A percentile compares a stretch with the other conserved stretches of the same genome.
phyloP scores from a whole-genome alignment of 768 basidiomycete genomes.

The Hericium rajendrae region DNA sequence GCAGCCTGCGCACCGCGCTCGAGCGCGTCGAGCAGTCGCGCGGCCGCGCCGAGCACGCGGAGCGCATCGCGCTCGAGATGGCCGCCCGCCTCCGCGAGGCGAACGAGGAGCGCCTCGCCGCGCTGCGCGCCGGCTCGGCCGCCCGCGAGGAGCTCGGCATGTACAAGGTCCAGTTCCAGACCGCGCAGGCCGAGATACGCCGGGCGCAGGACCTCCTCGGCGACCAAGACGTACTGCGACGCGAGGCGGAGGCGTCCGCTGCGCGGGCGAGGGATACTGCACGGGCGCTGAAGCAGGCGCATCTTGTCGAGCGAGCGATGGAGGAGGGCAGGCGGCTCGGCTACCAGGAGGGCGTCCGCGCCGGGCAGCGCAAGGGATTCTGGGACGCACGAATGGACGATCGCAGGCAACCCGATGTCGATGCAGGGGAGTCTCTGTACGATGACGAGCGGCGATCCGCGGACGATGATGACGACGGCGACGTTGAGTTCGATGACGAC shows the following conservation, averaged over 20 bases:
- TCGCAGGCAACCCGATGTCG: too few relatives aligned
- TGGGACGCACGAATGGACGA: background rate
- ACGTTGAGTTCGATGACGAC: background rate
- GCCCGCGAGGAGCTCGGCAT: slow-evolving; percentile 33
- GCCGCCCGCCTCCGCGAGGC: slow-evolving; percentile 31
- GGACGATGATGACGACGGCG: too few relatives aligned
- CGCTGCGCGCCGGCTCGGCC: slow-evolving; percentile 30
- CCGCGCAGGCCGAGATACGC: slow-evolving; percentile 34
- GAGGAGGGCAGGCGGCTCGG: slow-evolving; percentile 35
- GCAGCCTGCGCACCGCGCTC: slow-evolving; percentile 19
- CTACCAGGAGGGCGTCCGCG: slow-evolving; percentile 30
- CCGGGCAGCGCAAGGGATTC: slow-evolving; percentile 12
- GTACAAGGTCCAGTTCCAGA: slow-evolving; percentile 36
- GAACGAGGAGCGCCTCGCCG: slow-evolving; percentile 28
- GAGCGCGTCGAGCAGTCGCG: slow-evolving; percentile 31
- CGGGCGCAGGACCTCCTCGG: slow-evolving; percentile 34
- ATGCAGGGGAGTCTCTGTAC: background rate
- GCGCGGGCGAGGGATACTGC: slow-evolving; percentile 36
- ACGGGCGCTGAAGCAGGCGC: slow-evolving; percentile 32
- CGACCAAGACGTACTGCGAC: slow-evolving; percentile 31
- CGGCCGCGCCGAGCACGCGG: slow-evolving; percentile 33
- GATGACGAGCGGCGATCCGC: background rate
- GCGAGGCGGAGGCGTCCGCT: slow-evolving; percentile 37
- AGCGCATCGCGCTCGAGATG: slow-evolving; percentile 37
- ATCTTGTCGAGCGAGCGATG: slow-evolving; percentile 29